Conservation (phyloP, 1,284 basidiomycete genomes). For the Trichosporon coremiiforme region DNA sequence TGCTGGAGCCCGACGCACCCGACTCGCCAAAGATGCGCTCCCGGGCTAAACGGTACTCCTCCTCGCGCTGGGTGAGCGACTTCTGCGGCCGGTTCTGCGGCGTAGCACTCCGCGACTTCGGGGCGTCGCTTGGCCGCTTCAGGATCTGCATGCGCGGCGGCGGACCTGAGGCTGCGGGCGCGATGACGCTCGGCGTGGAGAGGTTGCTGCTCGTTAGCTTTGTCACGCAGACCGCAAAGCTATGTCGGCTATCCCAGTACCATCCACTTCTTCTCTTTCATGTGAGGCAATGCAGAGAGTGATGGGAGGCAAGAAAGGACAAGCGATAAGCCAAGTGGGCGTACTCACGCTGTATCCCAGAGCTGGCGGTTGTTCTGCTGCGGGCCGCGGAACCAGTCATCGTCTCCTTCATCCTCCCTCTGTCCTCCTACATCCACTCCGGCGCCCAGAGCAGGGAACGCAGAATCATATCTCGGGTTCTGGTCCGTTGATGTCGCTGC, state of each 20-base stretch:
- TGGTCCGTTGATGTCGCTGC: neutral
- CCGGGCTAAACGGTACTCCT: slow-evolving; percentile 34
- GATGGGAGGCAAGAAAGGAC: neutral
- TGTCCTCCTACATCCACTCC: neutral
- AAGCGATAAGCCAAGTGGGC: neutral
- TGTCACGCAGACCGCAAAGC: no score
- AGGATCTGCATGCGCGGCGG: slow-evolving; percentile 33
- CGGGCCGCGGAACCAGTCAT: slow-evolving; percentile 32
- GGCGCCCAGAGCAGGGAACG: slow-evolving; percentile 8
- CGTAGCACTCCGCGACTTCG: neutral
- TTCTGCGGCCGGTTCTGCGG: slow-evolving; percentile 30
- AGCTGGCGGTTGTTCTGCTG: slow-evolving; percentile 31
- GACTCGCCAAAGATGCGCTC: slow-evolving; percentile 32
- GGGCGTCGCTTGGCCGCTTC: slow-evolving; percentile 24
- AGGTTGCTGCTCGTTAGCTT: slow-evolving; percentile 29
- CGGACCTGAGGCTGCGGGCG: slow-evolving; percentile 19
- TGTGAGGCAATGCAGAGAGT: no score
- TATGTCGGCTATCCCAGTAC: no score
- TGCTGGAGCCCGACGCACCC: neutral
- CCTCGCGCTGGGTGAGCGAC: slow-evolving; percentile 31
- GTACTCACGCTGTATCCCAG: slow-evolving; percentile 35
- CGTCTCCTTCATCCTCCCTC: slow-evolving; percentile 18
- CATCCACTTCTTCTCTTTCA: no score
- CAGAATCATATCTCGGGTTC: slow-evolving; percentile 5
- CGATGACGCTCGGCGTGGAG: slow-evolving; percentile 6